Conservation (phyloP, 306 rosid genomes). For the Calophaca sinica region DNA sequence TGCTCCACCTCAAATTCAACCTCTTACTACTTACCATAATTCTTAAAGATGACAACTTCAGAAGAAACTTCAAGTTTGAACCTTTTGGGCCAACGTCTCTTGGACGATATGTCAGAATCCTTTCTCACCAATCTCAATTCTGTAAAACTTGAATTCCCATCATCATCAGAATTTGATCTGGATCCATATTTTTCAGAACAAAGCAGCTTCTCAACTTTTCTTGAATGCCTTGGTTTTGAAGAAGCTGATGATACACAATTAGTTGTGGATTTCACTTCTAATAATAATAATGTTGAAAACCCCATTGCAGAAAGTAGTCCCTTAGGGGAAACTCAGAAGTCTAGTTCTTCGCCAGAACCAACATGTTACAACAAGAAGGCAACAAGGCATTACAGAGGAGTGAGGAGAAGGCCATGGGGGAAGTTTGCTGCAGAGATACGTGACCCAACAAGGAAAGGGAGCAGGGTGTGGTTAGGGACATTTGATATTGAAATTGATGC, state of each 20-base stretch:
- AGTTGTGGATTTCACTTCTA: neutral
- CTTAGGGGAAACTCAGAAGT: neutral
- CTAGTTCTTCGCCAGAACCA: neutral
- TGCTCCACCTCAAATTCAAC: constrained; percentile 19
- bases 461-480: constrained; percentile 88
- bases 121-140: constrained; percentile 54
- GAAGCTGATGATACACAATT: constrained; percentile 40
- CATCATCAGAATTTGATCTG: constrained; percentile 55
- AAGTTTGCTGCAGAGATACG: constrained; percentile 90
- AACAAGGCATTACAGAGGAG: constrained; percentile 70
- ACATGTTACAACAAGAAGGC: constrained; percentile 14
- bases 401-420: constrained; percentile 86
- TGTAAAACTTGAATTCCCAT: constrained; percentile 60
- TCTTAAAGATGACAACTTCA: constrained; percentile 40
- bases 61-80: constrained; percentile 62
- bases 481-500: constrained; percentile 73
- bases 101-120: constrained; percentile 60
- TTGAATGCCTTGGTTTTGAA: constrained; percentile 23
- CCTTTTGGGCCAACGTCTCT: constrained; percentile 64
- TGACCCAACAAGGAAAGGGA: constrained; percentile 71
- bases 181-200: constrained; percentile 42
- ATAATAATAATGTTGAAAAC: neutral
- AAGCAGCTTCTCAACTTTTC: constrained; percentile 10
- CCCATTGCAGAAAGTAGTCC: neutral
- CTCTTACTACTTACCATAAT: no score